Conservation (phyloP, 2,329 filamentous ascomycete species). For the Phoma sp. region DNA sequence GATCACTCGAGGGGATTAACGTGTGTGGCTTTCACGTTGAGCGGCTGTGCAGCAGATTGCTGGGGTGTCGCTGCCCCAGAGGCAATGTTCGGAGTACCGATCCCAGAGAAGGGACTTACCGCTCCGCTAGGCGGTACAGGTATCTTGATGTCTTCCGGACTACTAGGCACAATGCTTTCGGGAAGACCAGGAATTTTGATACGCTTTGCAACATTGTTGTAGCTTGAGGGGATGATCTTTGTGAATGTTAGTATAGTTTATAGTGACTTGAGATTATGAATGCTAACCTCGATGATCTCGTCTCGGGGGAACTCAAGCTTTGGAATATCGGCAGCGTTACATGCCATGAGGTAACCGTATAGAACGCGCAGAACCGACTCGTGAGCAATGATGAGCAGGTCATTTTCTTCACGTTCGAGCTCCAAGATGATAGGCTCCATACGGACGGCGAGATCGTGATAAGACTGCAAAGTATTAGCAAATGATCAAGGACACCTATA, state of each 20-base stretch:
- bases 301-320: conserved; percentile 91
- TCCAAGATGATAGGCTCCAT: conserved; percentile 98
- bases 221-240: conserved; percentile 90
- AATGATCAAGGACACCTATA: background rate
- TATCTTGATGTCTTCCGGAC: conserved; percentile 81
- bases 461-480: conserved; percentile 67
- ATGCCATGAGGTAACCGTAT: conserved; percentile 98
- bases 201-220: conserved; percentile 93
- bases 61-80: conserved; percentile 39
- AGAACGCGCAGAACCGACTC: conserved; percentile 96
- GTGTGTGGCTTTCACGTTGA: conserved; percentile 37
- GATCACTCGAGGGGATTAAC: conserved; percentile 39
- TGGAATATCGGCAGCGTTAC: conserved; percentile 92
- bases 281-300: conserved; percentile 85
- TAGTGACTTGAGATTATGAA: background rate
- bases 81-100: conserved; percentile 44
- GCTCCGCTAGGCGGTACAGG: conserved; percentile 68
- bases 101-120: conserved; percentile 51
- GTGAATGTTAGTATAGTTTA: conserved; percentile 13
- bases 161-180: conserved; percentile 72
- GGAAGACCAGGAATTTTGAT: conserved; percentile 79
- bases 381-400: conserved; percentile 97
- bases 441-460: conserved; percentile 97
- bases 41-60: conserved; percentile 23
- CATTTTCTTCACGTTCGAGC: conserved; percentile 93